Conservation (phyloP, 2,329 filamentous ascomycete genomes). For the Colletotrichum kahawae region DNA sequence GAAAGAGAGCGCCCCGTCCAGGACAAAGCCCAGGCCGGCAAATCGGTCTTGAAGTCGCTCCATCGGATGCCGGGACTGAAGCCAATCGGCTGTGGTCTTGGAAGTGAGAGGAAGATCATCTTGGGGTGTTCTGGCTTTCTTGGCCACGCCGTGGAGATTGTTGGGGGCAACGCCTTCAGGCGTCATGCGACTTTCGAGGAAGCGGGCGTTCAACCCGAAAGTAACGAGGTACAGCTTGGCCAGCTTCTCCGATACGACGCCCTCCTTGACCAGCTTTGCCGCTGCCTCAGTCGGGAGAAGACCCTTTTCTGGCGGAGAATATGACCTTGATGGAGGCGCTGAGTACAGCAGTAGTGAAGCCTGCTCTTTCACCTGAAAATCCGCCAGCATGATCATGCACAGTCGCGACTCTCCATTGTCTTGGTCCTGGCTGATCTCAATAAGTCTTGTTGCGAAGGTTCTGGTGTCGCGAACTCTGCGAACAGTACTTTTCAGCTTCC, state of each 20-base stretch:
- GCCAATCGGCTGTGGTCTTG: conserved; percentile 48
- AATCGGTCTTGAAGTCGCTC: conserved; percentile 34
- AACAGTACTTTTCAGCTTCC: conserved; percentile 41
- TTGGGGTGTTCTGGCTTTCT: conserved; percentile 41
- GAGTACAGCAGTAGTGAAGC: conserved; percentile 40
- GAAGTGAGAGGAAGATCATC: conserved; percentile 29
- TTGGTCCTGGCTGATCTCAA: conserved; percentile 47
- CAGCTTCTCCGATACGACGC: conserved; percentile 27
- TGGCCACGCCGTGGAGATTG: conserved; percentile 46
- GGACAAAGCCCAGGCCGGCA: conserved; percentile 43
- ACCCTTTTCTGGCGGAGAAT: conserved; percentile 31
- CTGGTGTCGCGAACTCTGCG: conserved; percentile 45
- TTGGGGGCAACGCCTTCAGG: conserved; percentile 47
- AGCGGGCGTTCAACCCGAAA: conserved; percentile 32
- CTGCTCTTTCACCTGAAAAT: conserved; percentile 50
- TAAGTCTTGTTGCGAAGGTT: conserved; percentile 51
- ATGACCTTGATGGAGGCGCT: conserved; percentile 34
- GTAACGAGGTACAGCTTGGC: conserved; percentile 25
- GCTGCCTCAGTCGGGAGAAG: conserved; percentile 22
- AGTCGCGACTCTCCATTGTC: conserved; percentile 38
- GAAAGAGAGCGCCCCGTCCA: conserved; percentile 50
- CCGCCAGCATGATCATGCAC: conserved; percentile 47
- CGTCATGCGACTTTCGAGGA: conserved; percentile 41
- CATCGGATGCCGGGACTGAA: conserved; percentile 29
- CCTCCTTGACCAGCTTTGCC: conserved; percentile 24